These are phyloP conservation scores for Rhizoclosmatium sp. DNA, from an alignment of 192 early-diverging fungal species.

Conservation along the genomic window DNA sequence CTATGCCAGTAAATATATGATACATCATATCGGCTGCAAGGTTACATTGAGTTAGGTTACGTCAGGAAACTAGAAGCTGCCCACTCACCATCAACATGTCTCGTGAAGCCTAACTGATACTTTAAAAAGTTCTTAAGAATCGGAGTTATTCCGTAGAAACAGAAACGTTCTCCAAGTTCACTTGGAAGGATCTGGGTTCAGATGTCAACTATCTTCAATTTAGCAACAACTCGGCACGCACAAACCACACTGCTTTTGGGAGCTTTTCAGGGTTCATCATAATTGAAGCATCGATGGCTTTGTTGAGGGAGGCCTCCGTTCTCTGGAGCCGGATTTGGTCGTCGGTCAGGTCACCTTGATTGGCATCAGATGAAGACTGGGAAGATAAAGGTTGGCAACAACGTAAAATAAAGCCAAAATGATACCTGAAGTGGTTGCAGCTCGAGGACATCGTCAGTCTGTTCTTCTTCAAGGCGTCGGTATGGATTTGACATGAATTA, in stretches of 20 bases:
- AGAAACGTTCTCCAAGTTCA: slow-evolving; percentile 63
- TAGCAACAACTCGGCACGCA: not conserved
- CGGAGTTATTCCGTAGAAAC: slow-evolving; percentile 67
- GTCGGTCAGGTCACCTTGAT: too few species aligned
- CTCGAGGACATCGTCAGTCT: too few species aligned
- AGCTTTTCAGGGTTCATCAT: not conserved
- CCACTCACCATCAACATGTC: slow-evolving; percentile 38
- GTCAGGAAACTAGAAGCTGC: slow-evolving; percentile 24
- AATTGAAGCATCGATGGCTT: not conserved
- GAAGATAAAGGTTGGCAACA: too few species aligned
- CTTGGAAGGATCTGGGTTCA: slow-evolving; percentile 55
- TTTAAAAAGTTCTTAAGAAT: slow-evolving; percentile 56
- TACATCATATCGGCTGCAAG: slow-evolving; percentile 42
- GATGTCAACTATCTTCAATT: not conserved
- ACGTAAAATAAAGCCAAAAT: too few species aligned
- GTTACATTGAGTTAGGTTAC: slow-evolving; percentile 26
- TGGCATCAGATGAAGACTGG: too few species aligned
- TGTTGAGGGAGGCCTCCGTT: not conserved
- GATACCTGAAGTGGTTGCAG: too few species aligned
- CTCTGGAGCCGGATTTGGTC: too few species aligned
- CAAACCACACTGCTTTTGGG: slow-evolving; percentile 12
- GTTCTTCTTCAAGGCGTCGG: too few species aligned
- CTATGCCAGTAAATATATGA: slow-evolving; percentile 57
- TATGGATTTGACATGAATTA: too few species aligned
- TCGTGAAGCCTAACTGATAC: slow-evolving; percentile 36